phyloP scores from a whole-genome alignment of 257 asterid species.

The Solanum sejunctum region DNA sequence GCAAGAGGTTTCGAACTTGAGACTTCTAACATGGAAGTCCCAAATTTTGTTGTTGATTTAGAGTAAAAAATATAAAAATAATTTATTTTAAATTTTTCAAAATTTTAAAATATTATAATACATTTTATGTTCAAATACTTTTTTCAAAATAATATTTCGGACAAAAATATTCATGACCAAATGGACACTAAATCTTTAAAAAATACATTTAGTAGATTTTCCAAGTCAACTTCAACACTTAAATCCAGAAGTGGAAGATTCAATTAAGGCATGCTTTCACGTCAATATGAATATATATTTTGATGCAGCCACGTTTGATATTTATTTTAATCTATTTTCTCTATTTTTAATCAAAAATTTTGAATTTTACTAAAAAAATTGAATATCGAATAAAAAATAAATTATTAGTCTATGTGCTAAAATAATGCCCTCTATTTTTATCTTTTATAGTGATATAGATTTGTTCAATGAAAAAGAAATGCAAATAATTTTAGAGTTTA shows the following conservation, averaged over 20 bases:
- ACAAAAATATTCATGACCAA: too few species aligned
- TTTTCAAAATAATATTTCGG: too few species aligned
- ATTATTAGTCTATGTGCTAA: not conserved
- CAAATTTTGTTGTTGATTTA: not conserved
- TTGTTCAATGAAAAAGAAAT: not conserved
- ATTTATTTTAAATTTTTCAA: too few species aligned
- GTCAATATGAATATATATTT: not conserved
- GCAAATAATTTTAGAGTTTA: not conserved
- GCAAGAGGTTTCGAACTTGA: too few species aligned
- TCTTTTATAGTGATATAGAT: not conserved
- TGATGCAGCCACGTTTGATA: not conserved
- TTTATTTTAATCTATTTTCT: not conserved
- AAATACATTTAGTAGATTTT: not conserved
- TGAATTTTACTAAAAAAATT: too few species aligned
- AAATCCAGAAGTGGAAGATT: not conserved
- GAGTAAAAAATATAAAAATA: not conserved
- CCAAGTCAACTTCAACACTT: not conserved
- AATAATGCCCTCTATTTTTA: not conserved
- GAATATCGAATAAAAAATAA: too few species aligned
- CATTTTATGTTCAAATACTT: not conserved
- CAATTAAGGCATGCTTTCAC: not conserved
- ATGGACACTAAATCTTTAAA: not conserved
- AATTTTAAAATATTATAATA: not conserved
- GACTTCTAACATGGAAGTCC: too few species aligned
- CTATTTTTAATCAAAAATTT: accelerated